phyloP scores from a whole-genome alignment of 2,329 filamentous ascomycete species.

The Phaeosphaeriaceae sp. region DNA sequence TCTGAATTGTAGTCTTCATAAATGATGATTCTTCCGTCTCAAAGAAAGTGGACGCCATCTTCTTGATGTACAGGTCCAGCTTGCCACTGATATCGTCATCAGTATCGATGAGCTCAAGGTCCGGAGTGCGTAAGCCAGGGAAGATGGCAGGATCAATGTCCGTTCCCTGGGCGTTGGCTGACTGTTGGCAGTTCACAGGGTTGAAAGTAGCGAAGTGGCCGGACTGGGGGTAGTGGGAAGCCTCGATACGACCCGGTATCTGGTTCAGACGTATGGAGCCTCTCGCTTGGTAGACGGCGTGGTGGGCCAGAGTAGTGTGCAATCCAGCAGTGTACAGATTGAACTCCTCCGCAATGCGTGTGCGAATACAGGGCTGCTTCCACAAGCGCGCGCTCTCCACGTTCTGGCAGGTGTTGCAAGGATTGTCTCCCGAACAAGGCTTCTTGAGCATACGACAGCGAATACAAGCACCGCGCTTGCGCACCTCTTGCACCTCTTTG shows the following conservation, averaged over 20 bases:
- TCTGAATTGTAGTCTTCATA: constrained; percentile 58
- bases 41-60: constrained; percentile 54
- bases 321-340: constrained; percentile 63
- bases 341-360: constrained; percentile 65
- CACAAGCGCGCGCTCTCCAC: constrained; percentile 68
- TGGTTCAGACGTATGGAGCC: constrained; percentile 57
- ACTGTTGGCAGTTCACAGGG: constrained; percentile 47
- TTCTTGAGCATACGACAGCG: constrained; percentile 71
- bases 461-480: constrained; percentile 67
- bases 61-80: constrained; percentile 62
- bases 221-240: constrained; percentile 57
- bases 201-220: constrained; percentile 58
- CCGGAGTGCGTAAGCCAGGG: constrained; percentile 25
- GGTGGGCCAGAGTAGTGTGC: constrained; percentile 61
- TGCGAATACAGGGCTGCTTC: constrained; percentile 67
- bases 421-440: constrained; percentile 66
- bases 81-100: constrained; percentile 61
- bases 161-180: constrained; percentile 23
- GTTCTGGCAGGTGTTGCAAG: constrained; percentile 64
- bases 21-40: constrained; percentile 59
- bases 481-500: constrained; percentile 65
- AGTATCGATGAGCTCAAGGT: constrained; percentile 58
- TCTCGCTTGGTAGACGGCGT: constrained; percentile 58
- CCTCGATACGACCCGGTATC: constrained; percentile 61
- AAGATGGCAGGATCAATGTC: constrained; percentile 49